These are phyloP conservation scores for Paramecium tetraurelia DNA, from an alignment of 73 alveolate genomes.

Conservation along the genomic window DNA sequence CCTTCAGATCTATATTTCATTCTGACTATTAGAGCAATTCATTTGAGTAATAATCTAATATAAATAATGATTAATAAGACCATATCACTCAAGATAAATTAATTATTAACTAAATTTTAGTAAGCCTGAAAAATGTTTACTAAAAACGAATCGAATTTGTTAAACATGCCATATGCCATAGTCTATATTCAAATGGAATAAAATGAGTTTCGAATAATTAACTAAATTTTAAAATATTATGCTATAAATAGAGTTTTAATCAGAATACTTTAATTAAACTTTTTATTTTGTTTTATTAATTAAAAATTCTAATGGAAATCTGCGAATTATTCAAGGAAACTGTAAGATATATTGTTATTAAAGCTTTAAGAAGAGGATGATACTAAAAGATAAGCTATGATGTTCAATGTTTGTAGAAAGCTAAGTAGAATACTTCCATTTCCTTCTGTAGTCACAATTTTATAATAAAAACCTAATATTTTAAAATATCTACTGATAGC, in stretches of 20 bases:
- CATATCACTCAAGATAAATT: too few species aligned
- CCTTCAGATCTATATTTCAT: background rate
- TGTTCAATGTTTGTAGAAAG: background rate
- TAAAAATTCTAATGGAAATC: background rate
- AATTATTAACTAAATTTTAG: too few species aligned
- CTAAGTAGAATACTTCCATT: conserved; percentile 17
- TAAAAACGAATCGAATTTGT: too few species aligned
- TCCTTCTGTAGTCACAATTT: background rate
- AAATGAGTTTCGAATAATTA: background rate
- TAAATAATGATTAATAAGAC: too few species aligned
- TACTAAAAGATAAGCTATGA: background rate
- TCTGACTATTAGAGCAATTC: background rate
- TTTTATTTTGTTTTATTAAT: conserved; percentile 13
- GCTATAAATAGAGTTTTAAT: background rate
- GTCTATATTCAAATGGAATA: too few species aligned
- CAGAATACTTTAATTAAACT: background rate
- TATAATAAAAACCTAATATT: background rate
- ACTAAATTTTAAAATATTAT: too few species aligned
- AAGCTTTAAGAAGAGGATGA: conserved; percentile 19
- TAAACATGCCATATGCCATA: too few species aligned
- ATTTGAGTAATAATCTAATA: background rate
- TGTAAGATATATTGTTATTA: background rate
- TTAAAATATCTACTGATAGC: conserved; percentile 15
- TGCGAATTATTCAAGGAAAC: background rate
- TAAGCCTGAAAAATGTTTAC: too few species aligned